Conservation (phyloP, 257 asterid species). For the Jasminum sambac region DNA sequence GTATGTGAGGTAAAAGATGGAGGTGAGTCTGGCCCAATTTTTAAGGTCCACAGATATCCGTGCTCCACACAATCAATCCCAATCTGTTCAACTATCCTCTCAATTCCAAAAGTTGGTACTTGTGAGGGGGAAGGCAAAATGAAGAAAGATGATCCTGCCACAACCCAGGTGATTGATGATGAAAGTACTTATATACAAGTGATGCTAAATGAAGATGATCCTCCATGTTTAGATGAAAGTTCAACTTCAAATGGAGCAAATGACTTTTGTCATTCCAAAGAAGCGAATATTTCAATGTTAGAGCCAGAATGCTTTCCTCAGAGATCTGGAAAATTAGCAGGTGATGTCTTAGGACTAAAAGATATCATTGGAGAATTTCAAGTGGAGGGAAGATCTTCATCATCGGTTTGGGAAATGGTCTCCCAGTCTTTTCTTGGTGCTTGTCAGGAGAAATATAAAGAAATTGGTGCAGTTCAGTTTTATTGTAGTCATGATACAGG, state of each 20-base stretch:
- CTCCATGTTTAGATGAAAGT: slow-evolving; percentile 61
- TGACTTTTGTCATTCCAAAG: slow-evolving; percentile 35
- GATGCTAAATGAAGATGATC: slow-evolving; percentile 68
- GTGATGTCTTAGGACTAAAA: slow-evolving; percentile 36
- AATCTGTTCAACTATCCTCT: slow-evolving; percentile 63
- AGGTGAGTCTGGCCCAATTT: slow-evolving; percentile 81
- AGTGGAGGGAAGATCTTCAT: slow-evolving; percentile 67
- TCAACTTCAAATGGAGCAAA: slow-evolving; percentile 35
- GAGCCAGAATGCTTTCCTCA: slow-evolving; percentile 26
- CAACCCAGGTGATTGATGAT: slow-evolving; percentile 51
- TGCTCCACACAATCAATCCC: slow-evolving; percentile 69
- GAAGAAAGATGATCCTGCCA: slow-evolving; percentile 38
- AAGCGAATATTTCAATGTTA: slow-evolving; percentile 34
- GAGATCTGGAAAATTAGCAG: slow-evolving; percentile 29
- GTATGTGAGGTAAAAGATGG: slow-evolving; percentile 81
- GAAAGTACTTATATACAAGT: slow-evolving; percentile 64
- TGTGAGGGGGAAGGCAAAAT: slow-evolving; percentile 37
- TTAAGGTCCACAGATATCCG: slow-evolving; percentile 72
- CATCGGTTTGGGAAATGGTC: slow-evolving; percentile 80
- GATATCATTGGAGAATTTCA: slow-evolving; percentile 66
- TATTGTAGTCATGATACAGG: slow-evolving; percentile 62
- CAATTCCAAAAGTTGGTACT: slow-evolving; percentile 35
- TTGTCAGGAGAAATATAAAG: slow-evolving; percentile 53
- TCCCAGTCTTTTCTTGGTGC: slow-evolving; percentile 48
- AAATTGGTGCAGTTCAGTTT: slow-evolving; percentile 57